phyloP scores from a whole-genome alignment of 108 stramenopile genomes.

The Mediolabrus comicus region DNA sequence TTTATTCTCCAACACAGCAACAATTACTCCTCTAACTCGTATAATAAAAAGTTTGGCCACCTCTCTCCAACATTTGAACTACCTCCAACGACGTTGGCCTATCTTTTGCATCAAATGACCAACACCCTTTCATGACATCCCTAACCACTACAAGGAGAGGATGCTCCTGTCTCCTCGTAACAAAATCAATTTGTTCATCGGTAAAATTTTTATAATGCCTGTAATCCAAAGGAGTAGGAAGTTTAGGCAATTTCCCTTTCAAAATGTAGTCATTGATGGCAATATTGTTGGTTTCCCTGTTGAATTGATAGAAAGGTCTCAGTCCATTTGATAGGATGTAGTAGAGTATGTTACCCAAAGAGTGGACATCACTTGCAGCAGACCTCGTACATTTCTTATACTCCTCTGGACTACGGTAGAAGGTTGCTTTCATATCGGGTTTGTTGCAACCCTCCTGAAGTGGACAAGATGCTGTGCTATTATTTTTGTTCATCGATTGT shows the following conservation, averaged over 20 bases:
- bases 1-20: no score
- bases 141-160: not conserved
- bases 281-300: no score
- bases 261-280: not conserved
- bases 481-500: slow-evolving; percentile 1
- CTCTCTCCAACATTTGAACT: slow-evolving; percentile 9
- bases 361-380: slow-evolving; percentile 4
- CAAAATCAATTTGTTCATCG: not conserved
- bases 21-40: no score
- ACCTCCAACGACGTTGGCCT: slow-evolving; percentile 5
- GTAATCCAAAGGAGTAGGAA: not conserved
- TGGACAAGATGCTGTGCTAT: slow-evolving; percentile 1
- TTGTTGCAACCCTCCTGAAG: not conserved
- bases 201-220: not conserved
- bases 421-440: no score
- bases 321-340: slow-evolving; percentile 1
- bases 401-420: not conserved
- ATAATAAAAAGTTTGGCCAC: no score
- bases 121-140: slow-evolving; percentile 3
- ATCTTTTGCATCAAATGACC: not conserved
- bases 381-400: not conserved
- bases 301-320: not conserved
- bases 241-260: not conserved
- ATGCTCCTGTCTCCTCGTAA: not conserved
- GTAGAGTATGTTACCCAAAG: slow-evolving; percentile 1